phyloP scores from a whole-genome alignment of 2,329 filamentous ascomycete genomes.

The Aspergillus quadrilineatus region DNA sequence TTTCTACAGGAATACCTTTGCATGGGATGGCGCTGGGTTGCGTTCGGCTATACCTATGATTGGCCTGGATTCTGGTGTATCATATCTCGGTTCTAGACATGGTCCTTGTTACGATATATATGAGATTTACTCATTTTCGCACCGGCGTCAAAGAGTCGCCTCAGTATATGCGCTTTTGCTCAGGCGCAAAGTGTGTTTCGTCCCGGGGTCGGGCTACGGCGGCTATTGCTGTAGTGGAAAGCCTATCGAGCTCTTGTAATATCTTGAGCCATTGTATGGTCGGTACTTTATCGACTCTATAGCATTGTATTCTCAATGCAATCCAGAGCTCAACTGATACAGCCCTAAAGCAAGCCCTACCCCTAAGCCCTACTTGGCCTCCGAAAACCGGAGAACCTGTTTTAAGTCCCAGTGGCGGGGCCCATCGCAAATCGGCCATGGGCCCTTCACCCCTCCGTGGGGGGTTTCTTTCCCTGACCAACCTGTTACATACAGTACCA shows the following conservation, averaged over 20 bases:
- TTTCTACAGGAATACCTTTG: not conserved
- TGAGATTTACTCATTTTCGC: not conserved
- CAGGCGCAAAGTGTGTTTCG: not conserved
- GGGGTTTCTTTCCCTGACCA: not conserved
- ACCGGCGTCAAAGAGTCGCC: too few species aligned
- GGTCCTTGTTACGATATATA: not conserved
- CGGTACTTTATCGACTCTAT: too few species aligned
- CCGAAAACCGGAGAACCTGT: slow-evolving; percentile 16
- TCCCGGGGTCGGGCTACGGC: not conserved
- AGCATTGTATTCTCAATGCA: too few species aligned
- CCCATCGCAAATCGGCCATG: slow-evolving; percentile 14
- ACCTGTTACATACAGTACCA: slow-evolving; percentile 4
- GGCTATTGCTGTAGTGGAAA: not conserved
- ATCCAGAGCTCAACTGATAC: not conserved
- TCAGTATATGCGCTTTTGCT: not conserved
- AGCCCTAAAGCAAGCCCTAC: slow-evolving; percentile 12
- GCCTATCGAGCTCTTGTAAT: not conserved
- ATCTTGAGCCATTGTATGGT: not conserved
- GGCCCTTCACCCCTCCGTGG: slow-evolving; percentile 16
- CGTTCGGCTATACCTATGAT: slow-evolving; percentile 2
- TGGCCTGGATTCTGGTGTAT: not conserved
- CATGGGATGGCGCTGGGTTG: not conserved
- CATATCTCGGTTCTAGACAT: not conserved
- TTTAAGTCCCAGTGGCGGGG: slow-evolving; percentile 14
- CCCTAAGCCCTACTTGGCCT: slow-evolving; percentile 21